Percentiles rank a stretch among this genome's conserved stretches.
Conservation (phyloP, 192 early-diverging fungal genomes). For the Coemansia sp. region DNA sequence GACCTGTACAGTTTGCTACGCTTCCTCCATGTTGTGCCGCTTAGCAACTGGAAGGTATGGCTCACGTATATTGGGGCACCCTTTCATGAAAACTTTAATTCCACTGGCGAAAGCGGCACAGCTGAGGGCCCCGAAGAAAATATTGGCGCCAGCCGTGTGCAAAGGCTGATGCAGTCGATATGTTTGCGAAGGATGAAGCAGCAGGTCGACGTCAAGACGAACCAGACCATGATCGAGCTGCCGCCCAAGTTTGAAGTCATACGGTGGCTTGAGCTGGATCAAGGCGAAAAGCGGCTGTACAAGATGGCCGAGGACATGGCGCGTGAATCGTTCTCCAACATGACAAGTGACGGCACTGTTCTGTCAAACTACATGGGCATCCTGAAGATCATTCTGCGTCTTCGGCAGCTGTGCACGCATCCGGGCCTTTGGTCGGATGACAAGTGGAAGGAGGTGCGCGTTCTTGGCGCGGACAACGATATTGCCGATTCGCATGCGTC, state of each 20-base stretch:
- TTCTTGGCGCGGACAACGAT: conserved; percentile 26
- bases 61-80: conserved; percentile 74
- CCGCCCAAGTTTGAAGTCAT: conserved; percentile 67
- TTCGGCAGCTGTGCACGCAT: conserved; percentile 75
- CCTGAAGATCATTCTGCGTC: conserved; percentile 53
- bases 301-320: conserved; percentile 68
- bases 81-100: conserved; percentile 64
- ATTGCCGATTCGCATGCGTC: conserved; percentile 14
- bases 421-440: conserved; percentile 56
- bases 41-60: conserved; percentile 76
- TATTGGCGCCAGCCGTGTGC: conserved; percentile 44
- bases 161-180: conserved; percentile 55
- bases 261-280: conserved; percentile 65
- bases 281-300: conserved; percentile 71
- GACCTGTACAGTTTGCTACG: conserved; percentile 85
- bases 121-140: conserved; percentile 27
- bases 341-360: conserved; percentile 63
- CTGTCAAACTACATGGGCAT: conserved; percentile 72
- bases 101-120: background rate
- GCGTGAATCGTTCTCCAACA: conserved; percentile 63
- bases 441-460: conserved; percentile 52
- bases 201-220: conserved; percentile 65
- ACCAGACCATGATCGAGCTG: conserved; percentile 76
- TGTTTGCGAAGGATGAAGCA: conserved; percentile 86
- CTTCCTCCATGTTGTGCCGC: conserved; percentile 76